Evolutionary conservation across 169 alveolate species (phyloP).

Genomic region (Theileria equi): DNA sequence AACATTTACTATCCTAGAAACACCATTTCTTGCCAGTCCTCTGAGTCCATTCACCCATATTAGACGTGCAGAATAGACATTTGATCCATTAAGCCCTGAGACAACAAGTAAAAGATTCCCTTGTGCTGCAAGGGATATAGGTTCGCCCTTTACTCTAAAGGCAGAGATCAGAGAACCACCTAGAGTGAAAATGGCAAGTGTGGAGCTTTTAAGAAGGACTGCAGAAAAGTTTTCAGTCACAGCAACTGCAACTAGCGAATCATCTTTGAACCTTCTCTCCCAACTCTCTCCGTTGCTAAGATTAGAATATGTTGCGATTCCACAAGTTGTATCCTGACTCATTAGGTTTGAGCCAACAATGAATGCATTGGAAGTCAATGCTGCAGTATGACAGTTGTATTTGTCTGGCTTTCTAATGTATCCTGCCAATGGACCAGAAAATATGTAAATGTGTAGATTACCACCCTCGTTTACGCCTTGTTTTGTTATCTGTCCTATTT

Average conservation of each 20-base stretch:
- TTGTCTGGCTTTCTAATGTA: constrained; percentile 32
- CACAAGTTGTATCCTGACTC: background rate
- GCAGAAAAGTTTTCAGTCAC: constrained; percentile 45
- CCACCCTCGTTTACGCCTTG: constrained; percentile 20
- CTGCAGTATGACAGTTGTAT: constrained; percentile 61
- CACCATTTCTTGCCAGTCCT: constrained; percentile 40
- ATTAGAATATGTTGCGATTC: constrained; percentile 34
- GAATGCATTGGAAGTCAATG: constrained; percentile 11
- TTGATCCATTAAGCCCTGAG: constrained; percentile 10
- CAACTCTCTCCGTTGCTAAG: constrained; percentile 41
- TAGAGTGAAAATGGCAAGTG: constrained; percentile 29
- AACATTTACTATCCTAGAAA: constrained; percentile 15
- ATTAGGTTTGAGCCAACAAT: constrained; percentile 43
- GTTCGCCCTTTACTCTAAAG: constrained; percentile 33
- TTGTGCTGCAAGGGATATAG: constrained; percentile 38
- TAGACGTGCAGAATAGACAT: constrained; percentile 22
- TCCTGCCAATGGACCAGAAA: constrained; percentile 59
- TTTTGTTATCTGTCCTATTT: constrained; percentile 52
- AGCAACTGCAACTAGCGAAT: constrained; percentile 29
- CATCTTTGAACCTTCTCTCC: constrained; percentile 54
- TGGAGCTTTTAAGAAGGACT: constrained; percentile 5
- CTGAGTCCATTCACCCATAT: constrained; percentile 55
- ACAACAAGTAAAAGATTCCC: constrained; percentile 43
- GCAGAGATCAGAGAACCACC: constrained; percentile 36
- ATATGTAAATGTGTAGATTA: constrained; percentile 48